Conservation (phyloP, 306 rosid genomes). For the Fragaria nilgerrensis region DNA sequence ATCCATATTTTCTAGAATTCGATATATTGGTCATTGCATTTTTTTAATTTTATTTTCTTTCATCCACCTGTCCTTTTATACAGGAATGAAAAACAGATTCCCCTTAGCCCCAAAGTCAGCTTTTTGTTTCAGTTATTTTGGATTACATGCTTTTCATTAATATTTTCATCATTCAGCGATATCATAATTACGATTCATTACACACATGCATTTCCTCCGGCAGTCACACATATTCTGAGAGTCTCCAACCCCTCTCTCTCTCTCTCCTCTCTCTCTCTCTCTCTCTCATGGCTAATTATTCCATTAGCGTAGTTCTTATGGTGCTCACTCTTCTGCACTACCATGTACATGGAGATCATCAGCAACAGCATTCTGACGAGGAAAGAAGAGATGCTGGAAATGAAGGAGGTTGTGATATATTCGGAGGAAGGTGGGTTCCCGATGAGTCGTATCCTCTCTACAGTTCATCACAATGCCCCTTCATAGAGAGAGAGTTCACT, state of each 20-base stretch:
- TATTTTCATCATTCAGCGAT: too few relatives aligned
- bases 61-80: too few relatives aligned
- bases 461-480: constrained; percentile 12
- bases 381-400: neutral
- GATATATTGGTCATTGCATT: too few relatives aligned
- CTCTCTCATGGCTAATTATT: neutral
- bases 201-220: neutral
- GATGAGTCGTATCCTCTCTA: constrained; percentile 20
- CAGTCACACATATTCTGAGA: constrained; percentile 13
- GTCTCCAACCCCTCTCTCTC: constrained; percentile 5
- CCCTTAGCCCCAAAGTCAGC: too few relatives aligned
- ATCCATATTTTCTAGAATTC: too few relatives aligned
- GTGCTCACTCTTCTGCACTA: constrained; percentile 3
- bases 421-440: constrained; percentile 25
- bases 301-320: neutral
- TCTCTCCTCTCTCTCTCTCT: neutral
- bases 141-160: neutral
- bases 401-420: constrained; percentile 3
- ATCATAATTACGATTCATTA: neutral
- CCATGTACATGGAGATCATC: neutral
- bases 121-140: too few relatives aligned
- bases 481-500: constrained; percentile 4
- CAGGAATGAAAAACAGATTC: too few relatives aligned
- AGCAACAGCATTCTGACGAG: neutral
- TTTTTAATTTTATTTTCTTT: too few relatives aligned